Evolutionary conservation across 306 rosid species (phyloP), one percentile per base, ranked within the genome.

Genomic region (Sicyos edulis): DNA sequence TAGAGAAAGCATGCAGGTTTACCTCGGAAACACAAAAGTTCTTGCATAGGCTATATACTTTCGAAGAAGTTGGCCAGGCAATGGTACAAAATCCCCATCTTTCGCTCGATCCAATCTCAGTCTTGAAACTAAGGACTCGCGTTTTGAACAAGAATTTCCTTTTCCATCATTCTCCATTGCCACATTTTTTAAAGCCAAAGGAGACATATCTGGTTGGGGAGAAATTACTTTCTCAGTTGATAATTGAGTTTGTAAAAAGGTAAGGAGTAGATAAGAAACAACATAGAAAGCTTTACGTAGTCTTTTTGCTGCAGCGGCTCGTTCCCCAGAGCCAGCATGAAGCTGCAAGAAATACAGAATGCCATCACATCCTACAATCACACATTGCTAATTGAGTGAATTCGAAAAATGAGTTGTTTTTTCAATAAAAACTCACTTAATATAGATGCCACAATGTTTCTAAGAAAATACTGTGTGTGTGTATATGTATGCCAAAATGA

Each of bases 21-120:
- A 93, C 98, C 98, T 93, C 11, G 98, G 98, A 76, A 81, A 84
- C 60, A 93, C 96, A 80, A 63, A 86, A 37, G 77, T 84, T 84
- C 91, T 89, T 70, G 97, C 92, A 88, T 90, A 93, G 24, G 96
- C 84, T 82, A 90, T 82, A 88, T 91, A 93, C 81, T 93, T 88
- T 78, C 96, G 88, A 80, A 93, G 96, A 79, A 91, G 96, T 81
- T 93, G 99, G 52, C 81, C 74, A 0, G 99, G 96, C 76, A 93
- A 80, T 50, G 97, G 96, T 76, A 81, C 85, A 81, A 93, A 93
- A 83, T 85, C 95, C 4, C 67, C 49, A 74, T 88, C 96, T 80
- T 80, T 86, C 56, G 37, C 74, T 17, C 82, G 88, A 74, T 91
- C 90, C 74, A 87, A 84, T 87, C 85, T 88, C 86, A 91, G 78